Evolutionary conservation across 345 rosid species (phyloP), one percentile per base, ranked within the genome.

Genomic region (Euphorbia peplus): DNA sequence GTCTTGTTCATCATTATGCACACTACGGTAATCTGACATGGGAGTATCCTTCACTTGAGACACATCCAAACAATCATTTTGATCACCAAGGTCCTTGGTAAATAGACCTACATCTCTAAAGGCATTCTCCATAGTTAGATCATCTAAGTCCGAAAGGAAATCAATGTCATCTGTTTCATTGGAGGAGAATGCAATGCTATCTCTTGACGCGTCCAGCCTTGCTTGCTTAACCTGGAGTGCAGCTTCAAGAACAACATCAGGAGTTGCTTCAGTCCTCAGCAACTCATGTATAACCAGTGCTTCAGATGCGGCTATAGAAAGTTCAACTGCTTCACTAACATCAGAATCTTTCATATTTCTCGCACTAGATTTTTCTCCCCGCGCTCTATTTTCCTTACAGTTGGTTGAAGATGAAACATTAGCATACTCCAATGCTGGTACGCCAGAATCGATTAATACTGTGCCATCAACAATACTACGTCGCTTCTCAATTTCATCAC

Each of bases 271-370:
- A 67, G 63, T 60, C 58, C 69, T 77, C 70, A 80, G 77, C 50
- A 84, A 51, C 69, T 84, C 87, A 76, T 86, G 76, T 55, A 88
- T 88, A 64, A 73, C 83, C 58, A 88, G 56, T 35, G 89, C 88
- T 80, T 88, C 93, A 16, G 89, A 88, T 56, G 93, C 93, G 39
- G 90, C 87, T 71, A 88, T 74, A 19, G 86, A 86, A 46, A 84
- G 79, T 68, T 86, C 90, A 54, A 88, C 75, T 9, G 84, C 85
- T 50, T 75, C 79, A 77, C 63, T 52, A 25, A 78, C 44, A 68
- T 86, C 89, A 67, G 64, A 60, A 66, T 65, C 76, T 48, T 73
- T 62, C 4, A 63, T 76, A 51, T 48, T 64, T 61, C 66, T 74
- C 16, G 24, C 63, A 64, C 72, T 62, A 42, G 44, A 52, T 60